phyloP scores from a whole-genome alignment of 2,329 filamentous ascomycete genomes.

The Stenocarpella maydis region DNA sequence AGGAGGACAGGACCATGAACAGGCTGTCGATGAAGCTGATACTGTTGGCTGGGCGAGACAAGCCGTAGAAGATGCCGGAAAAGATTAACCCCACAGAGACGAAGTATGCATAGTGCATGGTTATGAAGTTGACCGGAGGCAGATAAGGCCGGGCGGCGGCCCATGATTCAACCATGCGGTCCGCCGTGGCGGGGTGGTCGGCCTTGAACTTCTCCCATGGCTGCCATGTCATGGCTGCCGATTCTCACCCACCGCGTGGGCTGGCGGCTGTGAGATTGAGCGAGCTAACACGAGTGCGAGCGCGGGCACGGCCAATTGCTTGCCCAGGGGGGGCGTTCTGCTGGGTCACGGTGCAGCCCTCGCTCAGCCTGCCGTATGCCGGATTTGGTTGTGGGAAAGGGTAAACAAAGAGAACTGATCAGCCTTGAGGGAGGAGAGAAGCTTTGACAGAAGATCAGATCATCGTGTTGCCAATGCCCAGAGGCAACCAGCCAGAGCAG shows the following conservation, averaged over 20 bases:
- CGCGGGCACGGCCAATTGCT: neutral
- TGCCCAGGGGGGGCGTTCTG: neutral
- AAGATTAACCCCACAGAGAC: slow-evolving; percentile 60
- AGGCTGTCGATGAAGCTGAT: slow-evolving; percentile 70
- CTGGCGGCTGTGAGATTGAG: neutral
- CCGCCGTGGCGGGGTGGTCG: slow-evolving; percentile 5
- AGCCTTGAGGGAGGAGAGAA: neutral
- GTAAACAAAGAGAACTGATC: neutral
- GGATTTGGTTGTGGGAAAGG: neutral
- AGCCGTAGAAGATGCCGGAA: slow-evolving; percentile 68
- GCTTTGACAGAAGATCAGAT: neutral
- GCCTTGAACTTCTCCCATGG: slow-evolving; percentile 18
- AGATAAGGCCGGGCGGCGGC: slow-evolving; percentile 37
- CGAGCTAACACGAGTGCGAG: neutral
- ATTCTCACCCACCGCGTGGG: neutral
- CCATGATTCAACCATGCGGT: slow-evolving; percentile 22
- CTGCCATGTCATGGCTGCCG: slow-evolving; percentile 12
- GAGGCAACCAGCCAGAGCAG: slow-evolving; percentile 7
- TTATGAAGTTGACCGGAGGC: slow-evolving; percentile 66
- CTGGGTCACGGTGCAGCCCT: neutral
- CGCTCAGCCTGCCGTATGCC: neutral
- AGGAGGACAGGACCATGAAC: slow-evolving; percentile 70
- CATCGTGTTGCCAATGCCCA: slow-evolving; percentile 12
- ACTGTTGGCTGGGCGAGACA: slow-evolving; percentile 57
- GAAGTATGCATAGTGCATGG: slow-evolving; percentile 73